Base-by-base conservation (phyloP, 352 stramenopile genomes). In the Phytophthora vignae region DNA sequence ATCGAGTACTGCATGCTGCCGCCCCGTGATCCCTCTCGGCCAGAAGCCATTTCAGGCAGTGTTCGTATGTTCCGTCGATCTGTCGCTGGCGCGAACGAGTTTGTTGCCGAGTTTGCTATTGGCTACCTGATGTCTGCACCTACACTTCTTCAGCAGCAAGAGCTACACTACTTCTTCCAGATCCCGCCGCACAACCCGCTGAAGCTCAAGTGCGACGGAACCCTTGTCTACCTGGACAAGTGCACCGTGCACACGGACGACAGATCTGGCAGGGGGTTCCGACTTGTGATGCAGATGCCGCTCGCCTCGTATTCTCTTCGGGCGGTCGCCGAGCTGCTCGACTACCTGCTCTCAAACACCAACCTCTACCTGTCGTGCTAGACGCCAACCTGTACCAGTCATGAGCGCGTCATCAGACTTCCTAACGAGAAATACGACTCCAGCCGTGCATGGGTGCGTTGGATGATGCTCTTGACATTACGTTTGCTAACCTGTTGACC, bases 141-240 rank as follows among this genome's bases (percentile, higher is more conserved):
- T 1, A 73, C 60, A 36, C 17, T 63, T 5, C 31, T 52, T 12
- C 69, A 81, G 49, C 64, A 78, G 55, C 44, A 78, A 62, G 65
- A 73, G 21, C 66, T 81, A 40, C 55, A 73, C 8, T 71, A 73
- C 36, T 81, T 81, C 25, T 81, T 81, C 64, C 69, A 78, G 48
- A 66, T 78, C 36, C 62, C 70, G 8, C 74, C 74, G 11, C 69
- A 81, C 49, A 81, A 78, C 21, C 66, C 74, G 12, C 49, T 81
- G 10, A 68, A 71, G 57, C 58, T 81, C 2, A 81, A 75, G 33
- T 65, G 60, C 17, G 56, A 63, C 3, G 53, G 38, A 14, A 66
- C 25, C 22, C 50, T 55, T 54, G 58, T 81, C 38, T 72, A 61
- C 48, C 31, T 81, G 54, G 55, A 56, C 14, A 61, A 74, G 6